Percentiles rank a stretch among this genome's conserved stretches.
Conservation (phyloP, 331 rosid species). For the Acacia concinna region DNA sequence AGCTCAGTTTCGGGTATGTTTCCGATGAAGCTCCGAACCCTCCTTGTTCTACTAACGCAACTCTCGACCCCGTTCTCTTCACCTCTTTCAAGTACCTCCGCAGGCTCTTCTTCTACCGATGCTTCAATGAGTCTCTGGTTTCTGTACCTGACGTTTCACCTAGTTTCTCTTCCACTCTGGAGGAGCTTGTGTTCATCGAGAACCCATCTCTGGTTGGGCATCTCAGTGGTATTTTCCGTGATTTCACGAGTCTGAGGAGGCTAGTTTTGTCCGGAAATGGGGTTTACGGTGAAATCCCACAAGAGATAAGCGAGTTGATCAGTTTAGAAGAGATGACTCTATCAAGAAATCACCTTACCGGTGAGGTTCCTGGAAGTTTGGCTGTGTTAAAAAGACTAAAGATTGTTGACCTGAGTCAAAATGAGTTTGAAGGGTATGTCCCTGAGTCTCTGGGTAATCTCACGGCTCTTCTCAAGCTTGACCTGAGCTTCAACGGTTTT, state of each 20-base stretch:
- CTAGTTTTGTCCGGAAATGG: slow-evolving; percentile 61
- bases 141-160: slow-evolving; percentile 29
- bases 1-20: slow-evolving; percentile 71
- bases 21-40: slow-evolving; percentile 77
- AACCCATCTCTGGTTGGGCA: slow-evolving; percentile 57
- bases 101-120: slow-evolving; percentile 76
- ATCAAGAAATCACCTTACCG: slow-evolving; percentile 55
- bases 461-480: slow-evolving; percentile 62
- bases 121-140: slow-evolving; percentile 56
- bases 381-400: slow-evolving; percentile 41
- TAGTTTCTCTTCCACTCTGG: slow-evolving; percentile 37
- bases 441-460: slow-evolving; percentile 50
- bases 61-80: slow-evolving; percentile 57
- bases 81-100: slow-evolving; percentile 58
- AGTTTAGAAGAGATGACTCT: slow-evolving; percentile 70
- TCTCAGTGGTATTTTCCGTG: slow-evolving; percentile 34
- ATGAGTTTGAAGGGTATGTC: slow-evolving; percentile 42
- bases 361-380: slow-evolving; percentile 45
- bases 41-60: slow-evolving; percentile 58
- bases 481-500: slow-evolving; percentile 55
- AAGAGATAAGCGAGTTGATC: background rate
- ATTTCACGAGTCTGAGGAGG: slow-evolving; percentile 53
- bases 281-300: slow-evolving; percentile 49
- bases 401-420: slow-evolving; percentile 68
- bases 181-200: slow-evolving; percentile 70